phyloP scores from a whole-genome alignment of 371 early-diverging fungal species.

The Basidiobolus heterosporus region DNA sequence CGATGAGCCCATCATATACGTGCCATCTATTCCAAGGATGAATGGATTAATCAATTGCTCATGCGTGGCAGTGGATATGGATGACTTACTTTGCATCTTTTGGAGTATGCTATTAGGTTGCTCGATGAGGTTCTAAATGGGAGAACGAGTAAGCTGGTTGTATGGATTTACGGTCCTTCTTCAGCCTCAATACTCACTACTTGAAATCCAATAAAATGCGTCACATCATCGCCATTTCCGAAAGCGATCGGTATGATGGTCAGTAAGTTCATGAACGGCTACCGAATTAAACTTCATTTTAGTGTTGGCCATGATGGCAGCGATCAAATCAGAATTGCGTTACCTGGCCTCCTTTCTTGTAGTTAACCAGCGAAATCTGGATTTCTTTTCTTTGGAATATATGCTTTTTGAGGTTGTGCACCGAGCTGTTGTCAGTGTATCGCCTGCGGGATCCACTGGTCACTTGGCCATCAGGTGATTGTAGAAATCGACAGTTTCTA shows the following conservation, averaged over 20 bases:
- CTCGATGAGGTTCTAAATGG: conserved; percentile 32
- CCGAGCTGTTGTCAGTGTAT: conserved; percentile 30
- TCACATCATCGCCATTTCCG: conserved; percentile 15
- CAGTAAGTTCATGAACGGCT: conserved; percentile 57
- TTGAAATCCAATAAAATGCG: conserved; percentile 52
- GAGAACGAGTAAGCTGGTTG: too few relatives aligned
- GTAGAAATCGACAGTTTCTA: conserved; percentile 44
- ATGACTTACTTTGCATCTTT: conserved; percentile 18
- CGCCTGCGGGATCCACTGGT: conserved; percentile 21
- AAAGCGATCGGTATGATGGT: conserved; percentile 43
- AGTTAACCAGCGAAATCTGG: conserved; percentile 44
- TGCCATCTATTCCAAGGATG: conserved; percentile 16
- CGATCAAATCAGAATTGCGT: too few relatives aligned
- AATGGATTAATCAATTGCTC: background rate
- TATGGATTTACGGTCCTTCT: too few relatives aligned
- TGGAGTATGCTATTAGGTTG: conserved; percentile 47
- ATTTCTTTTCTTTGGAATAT: conserved; percentile 28
- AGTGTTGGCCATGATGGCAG: too few relatives aligned
- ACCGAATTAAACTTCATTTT: background rate
- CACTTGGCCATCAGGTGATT: conserved; percentile 26
- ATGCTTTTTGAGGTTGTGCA: conserved; percentile 26
- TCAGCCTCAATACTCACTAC: conserved; percentile 19
- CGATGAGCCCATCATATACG: conserved; percentile 28
- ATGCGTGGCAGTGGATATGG: too few relatives aligned
- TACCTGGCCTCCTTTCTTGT: conserved; percentile 32